Percentiles rank a stretch among this genome's conserved stretches.
Conservation (phyloP, 345 rosid genomes). For the Gossypium thurberi region DNA sequence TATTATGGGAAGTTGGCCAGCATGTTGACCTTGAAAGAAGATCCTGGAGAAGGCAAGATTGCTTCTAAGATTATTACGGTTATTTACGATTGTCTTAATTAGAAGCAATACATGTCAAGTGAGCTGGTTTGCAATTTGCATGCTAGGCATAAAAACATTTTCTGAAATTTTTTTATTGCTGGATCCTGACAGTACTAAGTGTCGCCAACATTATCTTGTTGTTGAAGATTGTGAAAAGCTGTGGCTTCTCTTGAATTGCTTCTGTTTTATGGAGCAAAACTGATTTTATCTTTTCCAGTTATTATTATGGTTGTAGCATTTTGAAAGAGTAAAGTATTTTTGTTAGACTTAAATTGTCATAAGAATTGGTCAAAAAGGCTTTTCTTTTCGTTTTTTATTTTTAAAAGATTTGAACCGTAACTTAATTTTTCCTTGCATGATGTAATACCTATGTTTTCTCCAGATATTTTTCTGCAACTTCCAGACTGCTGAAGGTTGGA, state of each 20-base stretch:
- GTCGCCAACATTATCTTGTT: background rate
- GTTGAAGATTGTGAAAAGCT: background rate
- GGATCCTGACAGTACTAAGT: background rate
- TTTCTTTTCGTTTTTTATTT: background rate
- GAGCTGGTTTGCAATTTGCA: background rate
- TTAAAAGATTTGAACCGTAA: background rate
- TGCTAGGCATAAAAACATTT: background rate
- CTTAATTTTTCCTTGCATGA: background rate
- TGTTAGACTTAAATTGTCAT: background rate
- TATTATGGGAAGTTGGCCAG: background rate
- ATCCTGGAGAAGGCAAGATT: background rate
- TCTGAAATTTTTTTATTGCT: too few relatives aligned
- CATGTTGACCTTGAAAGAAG: slow-evolving; percentile 5
- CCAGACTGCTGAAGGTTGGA: slow-evolving; percentile 11
- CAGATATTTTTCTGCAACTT: slow-evolving; percentile 14
- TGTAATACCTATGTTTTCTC: slow-evolving; percentile 6
- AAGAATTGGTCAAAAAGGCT: background rate
- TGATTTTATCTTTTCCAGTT: background rate
- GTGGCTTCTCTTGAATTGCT: background rate
- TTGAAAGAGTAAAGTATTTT: background rate
- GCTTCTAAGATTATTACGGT: background rate
- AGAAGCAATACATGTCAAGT: background rate
- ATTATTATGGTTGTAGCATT: background rate
- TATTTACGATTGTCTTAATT: background rate
- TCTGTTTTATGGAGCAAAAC: background rate